phyloP scores from a whole-genome alignment of 106 monocot genomes.

The Allium sativum region DNA sequence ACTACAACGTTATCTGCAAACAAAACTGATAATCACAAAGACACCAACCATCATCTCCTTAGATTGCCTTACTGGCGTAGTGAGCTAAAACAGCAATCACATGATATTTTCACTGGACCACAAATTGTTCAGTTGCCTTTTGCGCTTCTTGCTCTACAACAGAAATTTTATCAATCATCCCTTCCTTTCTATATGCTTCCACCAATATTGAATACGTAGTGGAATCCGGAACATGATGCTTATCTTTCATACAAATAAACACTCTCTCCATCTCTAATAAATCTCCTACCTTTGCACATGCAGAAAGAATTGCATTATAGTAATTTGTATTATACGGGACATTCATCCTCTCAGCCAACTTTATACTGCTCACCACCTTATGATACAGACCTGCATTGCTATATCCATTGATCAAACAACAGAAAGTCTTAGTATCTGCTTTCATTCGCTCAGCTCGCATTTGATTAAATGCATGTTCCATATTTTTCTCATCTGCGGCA shows the following conservation, averaged over 20 bases:
- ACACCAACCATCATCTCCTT: too few relatives aligned
- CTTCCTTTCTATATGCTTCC: conserved; percentile 73
- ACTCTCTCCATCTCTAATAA: conserved; percentile 97
- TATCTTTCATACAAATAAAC: conserved; percentile 73
- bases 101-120: too few relatives aligned
- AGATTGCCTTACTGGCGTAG: too few relatives aligned
- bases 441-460: conserved; percentile 82
- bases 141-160: conserved; percentile 53
- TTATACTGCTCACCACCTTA: conserved; percentile 70
- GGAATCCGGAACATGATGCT: conserved; percentile 35
- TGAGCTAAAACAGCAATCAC: too few relatives aligned
- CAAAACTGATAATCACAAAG: too few relatives aligned
- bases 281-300: conserved; percentile 86
- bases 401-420: conserved; percentile 72
- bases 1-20: too few relatives aligned
- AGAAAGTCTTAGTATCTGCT: conserved; percentile 80
- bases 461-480: conserved; percentile 82
- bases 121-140: background rate
- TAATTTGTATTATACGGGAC: conserved; percentile 47
- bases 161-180: conserved; percentile 81
- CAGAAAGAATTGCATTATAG: conserved; percentile 71
- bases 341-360: conserved; percentile 71
- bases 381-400: conserved; percentile 71
- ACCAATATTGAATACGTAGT: conserved; percentile 46
- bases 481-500: conserved; percentile 63